Evolutionary conservation across 495 filamentous ascomycete genomes (phyloP), one percentile per base, ranked within the genome.

Genomic region (Pyrenula massariospora): DNA sequence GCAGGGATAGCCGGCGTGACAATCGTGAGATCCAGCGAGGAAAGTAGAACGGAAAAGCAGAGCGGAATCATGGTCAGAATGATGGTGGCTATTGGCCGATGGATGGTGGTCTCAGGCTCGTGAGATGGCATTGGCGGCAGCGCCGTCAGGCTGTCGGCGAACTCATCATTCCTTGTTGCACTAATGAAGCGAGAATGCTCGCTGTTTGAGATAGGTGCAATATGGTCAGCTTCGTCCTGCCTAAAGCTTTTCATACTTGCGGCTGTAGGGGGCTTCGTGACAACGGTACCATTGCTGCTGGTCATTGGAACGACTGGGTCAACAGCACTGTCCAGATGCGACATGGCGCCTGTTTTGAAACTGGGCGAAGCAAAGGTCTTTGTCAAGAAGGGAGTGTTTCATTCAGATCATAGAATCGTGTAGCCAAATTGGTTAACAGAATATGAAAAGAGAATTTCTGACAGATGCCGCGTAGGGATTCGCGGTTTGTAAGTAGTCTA

Each of bases 1-100:
- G 73, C 75, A 1, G 80, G 80, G 12, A 71, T 25, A 25, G 69
- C 69, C 3, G 68, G 65, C 8, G 68, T 65, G 12, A 71, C 56
- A 25, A 71, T 71, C 1, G 68, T 70, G 22, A 71, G 60, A 58
- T 82, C 74, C 11, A 82, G 70, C 1, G 78, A 78, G 24, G 73
- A 66, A 5, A 79, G 57, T 60, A 80, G 78, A 1, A 69, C 24
- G 25, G 55, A 53, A 15, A 59, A 36, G 47, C 59, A 56, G 56
- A 63, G 59, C 12, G 61, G 50, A n/a, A 55, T 23, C 58, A 61
- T 63, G 53, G 60, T 56, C 15, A 60, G 19, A 22, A 48, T 48
- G n/a, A 42, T 42, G 31, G 31, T 42, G 31, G 31, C 31, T 42
- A 15, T 8, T 42, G 31, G 31, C 31, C 31, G 31, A 42, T 42